These are phyloP conservation scores for Penicillium nordicum DNA, from an alignment of 2,329 filamentous ascomycete genomes.

Conservation along the genomic window DNA sequence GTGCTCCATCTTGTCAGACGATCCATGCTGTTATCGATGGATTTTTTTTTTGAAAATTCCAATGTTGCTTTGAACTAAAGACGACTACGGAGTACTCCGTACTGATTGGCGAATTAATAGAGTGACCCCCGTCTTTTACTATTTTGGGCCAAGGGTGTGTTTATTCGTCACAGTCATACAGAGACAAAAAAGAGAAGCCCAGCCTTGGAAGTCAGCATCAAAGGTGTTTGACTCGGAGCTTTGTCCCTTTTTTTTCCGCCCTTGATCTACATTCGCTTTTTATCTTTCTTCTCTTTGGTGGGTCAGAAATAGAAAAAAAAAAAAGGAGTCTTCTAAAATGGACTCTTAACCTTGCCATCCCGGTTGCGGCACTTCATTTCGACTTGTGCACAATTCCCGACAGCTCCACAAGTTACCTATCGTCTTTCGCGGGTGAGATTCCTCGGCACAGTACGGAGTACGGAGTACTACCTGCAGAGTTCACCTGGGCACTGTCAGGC, in stretches of 20 bases:
- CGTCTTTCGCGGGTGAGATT: conserved; percentile 6
- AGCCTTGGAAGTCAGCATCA: background rate
- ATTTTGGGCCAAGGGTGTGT: background rate
- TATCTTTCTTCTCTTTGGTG: conserved; percentile 11
- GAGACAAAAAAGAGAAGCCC: background rate
- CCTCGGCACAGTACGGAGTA: conserved; percentile 3
- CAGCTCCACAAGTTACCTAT: conserved; percentile 16
- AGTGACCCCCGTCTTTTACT: conserved; percentile 1
- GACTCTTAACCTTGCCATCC: conserved; percentile 1
- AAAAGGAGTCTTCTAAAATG: background rate
- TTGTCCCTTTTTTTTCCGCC: conserved; percentile 8
- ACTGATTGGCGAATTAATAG: background rate
- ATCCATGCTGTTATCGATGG: background rate
- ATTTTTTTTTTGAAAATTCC: background rate
- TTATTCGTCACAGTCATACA: conserved; percentile 19
- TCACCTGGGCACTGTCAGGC: conserved; percentile 7
- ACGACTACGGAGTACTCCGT: background rate
- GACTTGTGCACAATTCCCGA: conserved; percentile 6
- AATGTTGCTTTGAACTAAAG: background rate
- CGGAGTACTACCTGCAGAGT: conserved; percentile 13
- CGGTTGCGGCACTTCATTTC: conserved; percentile 9
- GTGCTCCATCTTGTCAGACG: conserved; percentile 5
- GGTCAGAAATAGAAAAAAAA: conserved; percentile 4
- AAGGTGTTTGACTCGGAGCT: conserved; percentile 7
- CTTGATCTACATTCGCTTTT: conserved; percentile 18